A percentile compares a stretch with the other conserved stretches of the same genome.
These are phyloP conservation scores for Rhizopus microsporus DNA, from an alignment of 371 early-diverging fungal genomes.

Conservation along the genomic window DNA sequence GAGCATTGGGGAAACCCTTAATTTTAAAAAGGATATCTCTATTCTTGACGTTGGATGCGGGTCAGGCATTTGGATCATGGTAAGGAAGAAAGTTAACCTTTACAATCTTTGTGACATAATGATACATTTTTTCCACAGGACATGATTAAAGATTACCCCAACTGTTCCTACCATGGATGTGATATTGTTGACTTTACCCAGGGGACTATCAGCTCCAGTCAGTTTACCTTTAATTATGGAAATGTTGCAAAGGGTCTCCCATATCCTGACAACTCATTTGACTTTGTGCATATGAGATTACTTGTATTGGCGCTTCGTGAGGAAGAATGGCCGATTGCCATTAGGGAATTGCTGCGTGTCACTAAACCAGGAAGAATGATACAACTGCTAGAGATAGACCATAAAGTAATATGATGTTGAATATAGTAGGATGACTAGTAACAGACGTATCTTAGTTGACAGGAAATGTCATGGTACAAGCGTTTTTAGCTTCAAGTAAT, in stretches of 20 bases:
- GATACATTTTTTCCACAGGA: constrained; percentile 4
- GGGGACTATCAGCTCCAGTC: constrained; percentile 15
- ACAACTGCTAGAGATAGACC: constrained; percentile 22
- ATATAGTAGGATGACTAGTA: constrained; percentile 8
- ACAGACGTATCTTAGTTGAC: too few species aligned
- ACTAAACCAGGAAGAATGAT: constrained; percentile 25
- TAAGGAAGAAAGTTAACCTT: too few species aligned
- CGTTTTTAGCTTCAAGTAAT: too few species aligned
- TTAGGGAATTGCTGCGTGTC: constrained; percentile 13
- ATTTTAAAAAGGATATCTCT: too few species aligned
- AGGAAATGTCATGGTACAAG: too few species aligned
- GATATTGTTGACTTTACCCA: constrained; percentile 20
- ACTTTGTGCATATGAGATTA: constrained; percentile 19
- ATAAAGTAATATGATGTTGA: constrained; percentile 13
- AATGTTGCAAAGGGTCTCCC: constrained; percentile 32
- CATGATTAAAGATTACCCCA: constrained; percentile 38
- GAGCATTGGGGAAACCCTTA: too few species aligned
- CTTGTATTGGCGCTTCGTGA: neutral
- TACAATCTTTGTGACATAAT: too few species aligned
- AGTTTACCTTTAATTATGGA: constrained; percentile 29
- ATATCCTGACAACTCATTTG: constrained; percentile 29
- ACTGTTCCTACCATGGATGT: constrained; percentile 39
- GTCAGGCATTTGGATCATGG: too few species aligned
- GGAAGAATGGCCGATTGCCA: constrained; percentile 16
- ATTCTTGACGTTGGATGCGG: too few species aligned